Conservation (phyloP, 2,329 filamentous ascomycete species). For the Beauveria caledonica region DNA sequence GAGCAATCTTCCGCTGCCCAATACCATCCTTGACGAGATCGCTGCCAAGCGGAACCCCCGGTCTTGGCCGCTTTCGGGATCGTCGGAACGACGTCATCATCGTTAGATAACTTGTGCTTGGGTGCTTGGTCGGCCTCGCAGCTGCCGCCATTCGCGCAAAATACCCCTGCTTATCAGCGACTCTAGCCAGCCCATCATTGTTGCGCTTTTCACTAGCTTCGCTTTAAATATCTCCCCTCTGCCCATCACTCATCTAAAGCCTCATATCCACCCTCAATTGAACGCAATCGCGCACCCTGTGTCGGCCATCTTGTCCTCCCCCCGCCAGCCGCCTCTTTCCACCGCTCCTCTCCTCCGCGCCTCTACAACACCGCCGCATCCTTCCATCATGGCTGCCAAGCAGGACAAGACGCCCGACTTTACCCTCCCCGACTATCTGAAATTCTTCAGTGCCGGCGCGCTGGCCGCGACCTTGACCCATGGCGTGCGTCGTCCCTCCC, state of each 20-base stretch:
- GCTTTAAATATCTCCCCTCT: not conserved
- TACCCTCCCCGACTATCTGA: slow-evolving; percentile 36
- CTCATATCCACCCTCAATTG: not conserved
- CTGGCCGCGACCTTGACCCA: slow-evolving; percentile 45
- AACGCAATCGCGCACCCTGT: not conserved
- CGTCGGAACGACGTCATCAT: slow-evolving; percentile 11
- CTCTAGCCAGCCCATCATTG: not conserved
- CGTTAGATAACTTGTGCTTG: not conserved
- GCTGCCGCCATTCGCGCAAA: not conserved
- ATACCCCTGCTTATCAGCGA: slow-evolving; percentile 3
- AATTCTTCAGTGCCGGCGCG: slow-evolving; percentile 46
- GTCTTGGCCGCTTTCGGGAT: slow-evolving; percentile 4
- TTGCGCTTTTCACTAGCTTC: not conserved
- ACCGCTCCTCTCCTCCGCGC: not conserved
- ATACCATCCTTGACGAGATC: not conserved
- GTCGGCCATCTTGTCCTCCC: not conserved
- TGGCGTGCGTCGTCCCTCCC: slow-evolving; percentile 30
- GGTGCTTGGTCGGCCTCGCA: not conserved
- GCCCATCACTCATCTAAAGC: not conserved
- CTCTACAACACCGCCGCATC: not conserved
- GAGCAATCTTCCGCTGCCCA: not conserved
- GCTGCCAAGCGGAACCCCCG: not conserved
- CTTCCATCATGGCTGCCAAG: slow-evolving; percentile 18
- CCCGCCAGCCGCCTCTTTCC: not conserved
- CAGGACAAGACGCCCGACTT: slow-evolving; percentile 32